Percentiles rank a stretch among this genome's conserved stretches.
These are phyloP conservation scores for Wickerhamiella allomyrinae DNA, from an alignment of 805 yeast genomes.

Conservation along the genomic window DNA sequence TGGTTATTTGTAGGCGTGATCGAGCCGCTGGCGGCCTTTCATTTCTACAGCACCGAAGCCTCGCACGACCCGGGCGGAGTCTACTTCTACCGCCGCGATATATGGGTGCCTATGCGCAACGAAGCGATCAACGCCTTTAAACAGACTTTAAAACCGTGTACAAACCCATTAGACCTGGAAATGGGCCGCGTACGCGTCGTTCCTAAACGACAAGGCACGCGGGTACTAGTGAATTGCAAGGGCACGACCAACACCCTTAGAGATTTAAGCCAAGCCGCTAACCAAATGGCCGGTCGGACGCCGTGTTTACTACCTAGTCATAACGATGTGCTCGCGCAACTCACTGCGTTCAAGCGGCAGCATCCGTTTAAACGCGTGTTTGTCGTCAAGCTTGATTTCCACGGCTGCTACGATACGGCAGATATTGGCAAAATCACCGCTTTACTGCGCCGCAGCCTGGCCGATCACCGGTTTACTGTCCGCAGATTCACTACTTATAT, in stretches of 20 bases:
- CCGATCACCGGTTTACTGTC: neutral
- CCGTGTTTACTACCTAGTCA: neutral
- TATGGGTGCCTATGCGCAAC: slow-evolving; percentile 8
- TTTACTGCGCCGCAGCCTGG: neutral
- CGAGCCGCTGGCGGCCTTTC: slow-evolving; percentile 33
- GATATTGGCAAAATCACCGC: slow-evolving; percentile 12
- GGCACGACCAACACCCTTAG: slow-evolving; percentile 7
- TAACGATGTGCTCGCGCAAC: slow-evolving; percentile 29
- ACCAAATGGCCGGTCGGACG: slow-evolving; percentile 28
- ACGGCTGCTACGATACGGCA: slow-evolving; percentile 62
- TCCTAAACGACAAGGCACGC: slow-evolving; percentile 13
- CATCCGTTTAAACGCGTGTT: slow-evolving; percentile 28
- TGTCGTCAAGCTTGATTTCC: slow-evolving; percentile 60
- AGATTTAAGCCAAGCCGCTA: slow-evolving; percentile 20
- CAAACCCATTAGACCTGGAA: neutral
- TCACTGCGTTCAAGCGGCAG: slow-evolving; percentile 28
- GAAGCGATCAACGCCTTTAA: slow-evolving; percentile 38
- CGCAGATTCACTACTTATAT: neutral
- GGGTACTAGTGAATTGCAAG: slow-evolving; percentile 13
- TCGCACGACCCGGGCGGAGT: slow-evolving; percentile 14
- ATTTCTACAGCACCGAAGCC: slow-evolving; percentile 56
- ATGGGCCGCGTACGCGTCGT: slow-evolving; percentile 5
- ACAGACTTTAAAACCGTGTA: slow-evolving; percentile 24
- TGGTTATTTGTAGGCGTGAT: slow-evolving; percentile 47
- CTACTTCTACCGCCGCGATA: slow-evolving; percentile 14